Evolutionary conservation across 208 protist genomes (phyloP), one percentile per base, ranked within the genome.

Genomic region (Eutreptiella sp.): DNA sequence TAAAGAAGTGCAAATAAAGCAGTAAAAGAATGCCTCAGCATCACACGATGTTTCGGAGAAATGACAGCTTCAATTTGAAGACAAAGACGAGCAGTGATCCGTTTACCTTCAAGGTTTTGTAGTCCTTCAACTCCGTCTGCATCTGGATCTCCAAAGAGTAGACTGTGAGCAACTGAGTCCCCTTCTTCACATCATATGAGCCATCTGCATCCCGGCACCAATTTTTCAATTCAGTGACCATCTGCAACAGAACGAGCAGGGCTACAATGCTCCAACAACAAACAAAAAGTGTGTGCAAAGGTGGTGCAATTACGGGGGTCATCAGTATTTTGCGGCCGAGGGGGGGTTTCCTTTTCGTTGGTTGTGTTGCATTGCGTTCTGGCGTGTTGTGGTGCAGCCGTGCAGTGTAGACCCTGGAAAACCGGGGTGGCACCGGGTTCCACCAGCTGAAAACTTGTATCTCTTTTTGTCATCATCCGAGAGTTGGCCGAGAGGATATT

Each of bases 81-180:
- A 38, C 14, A n/a, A 62, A 29, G 3, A 76, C 62, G 24, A 45
- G 53, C n/a, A 72, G 59, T 0, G 68, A 54, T 9, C 33, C 27
- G 41, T 69, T 53, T 28, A 66, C 55, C 38, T 83, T 77, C 32
- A 89, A 67, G 50, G 70, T 68, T 50, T 80, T 79, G 48, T 62
- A 81, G 57, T 94, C 75, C 48, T 83, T 76, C 27, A 74, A 77
- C 19, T 63, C 83, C 2, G 74, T 85, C 65, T 93, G 85, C 39
- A 91, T 75, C 54, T 89, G 78, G 34, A 96, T 88, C 63, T 94
- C 74, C 19, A 94, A 54, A 0, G 88, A 84, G 72, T 88, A 88
- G 32, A 93, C 73, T 34, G 83, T 75, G 38, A 69, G 64, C 1
- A 78, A 31, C 53, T 75, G 69, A 3, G 46, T 5, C 33, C 14